phyloP scores from a whole-genome alignment of 1,284 basidiomycete species.

The Thecaphora frezii region DNA sequence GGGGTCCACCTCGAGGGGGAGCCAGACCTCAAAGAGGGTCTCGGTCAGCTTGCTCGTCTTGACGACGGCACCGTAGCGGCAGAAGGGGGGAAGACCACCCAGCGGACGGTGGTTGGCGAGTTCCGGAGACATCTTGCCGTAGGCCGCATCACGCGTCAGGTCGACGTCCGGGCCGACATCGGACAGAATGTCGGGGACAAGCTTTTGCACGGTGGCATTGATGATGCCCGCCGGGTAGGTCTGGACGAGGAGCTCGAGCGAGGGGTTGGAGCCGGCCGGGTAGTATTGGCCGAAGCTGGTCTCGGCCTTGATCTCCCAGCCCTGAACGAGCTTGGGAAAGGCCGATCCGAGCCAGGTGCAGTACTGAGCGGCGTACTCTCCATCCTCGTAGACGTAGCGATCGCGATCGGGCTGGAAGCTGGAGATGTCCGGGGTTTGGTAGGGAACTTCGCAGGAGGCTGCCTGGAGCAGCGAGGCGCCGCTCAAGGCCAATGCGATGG shows the following conservation, averaged over 20 bases:
- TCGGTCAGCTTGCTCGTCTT: conserved; percentile 9
- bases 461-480: no score
- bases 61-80: conserved; percentile 19
- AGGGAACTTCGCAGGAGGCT: no score
- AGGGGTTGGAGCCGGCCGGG: conserved; percentile 14
- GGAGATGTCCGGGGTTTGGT: conserved; percentile 1
- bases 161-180: conserved; percentile 27
- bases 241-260: conserved; percentile 15
- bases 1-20: conserved; percentile 10
- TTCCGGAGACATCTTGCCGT: conserved; percentile 3
- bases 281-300: conserved; percentile 20
- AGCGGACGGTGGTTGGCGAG: conserved; percentile 11
- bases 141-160: conserved; percentile 11
- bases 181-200: conserved; percentile 6
- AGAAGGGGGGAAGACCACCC: conserved; percentile 28
- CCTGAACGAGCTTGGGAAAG: neutral
- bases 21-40: conserved; percentile 25
- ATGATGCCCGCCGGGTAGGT: conserved; percentile 11
- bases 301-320: neutral
- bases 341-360: conserved; percentile 1
- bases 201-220: neutral
- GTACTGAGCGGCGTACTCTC: neutral
- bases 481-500: no score
- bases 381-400: neutral
- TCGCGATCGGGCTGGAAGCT: conserved; percentile 1